Evolutionary conservation across 192 early-diverging fungal genomes (phyloP), one percentile per base, ranked within the genome.

Genomic region (Diversispora epigaea): DNA sequence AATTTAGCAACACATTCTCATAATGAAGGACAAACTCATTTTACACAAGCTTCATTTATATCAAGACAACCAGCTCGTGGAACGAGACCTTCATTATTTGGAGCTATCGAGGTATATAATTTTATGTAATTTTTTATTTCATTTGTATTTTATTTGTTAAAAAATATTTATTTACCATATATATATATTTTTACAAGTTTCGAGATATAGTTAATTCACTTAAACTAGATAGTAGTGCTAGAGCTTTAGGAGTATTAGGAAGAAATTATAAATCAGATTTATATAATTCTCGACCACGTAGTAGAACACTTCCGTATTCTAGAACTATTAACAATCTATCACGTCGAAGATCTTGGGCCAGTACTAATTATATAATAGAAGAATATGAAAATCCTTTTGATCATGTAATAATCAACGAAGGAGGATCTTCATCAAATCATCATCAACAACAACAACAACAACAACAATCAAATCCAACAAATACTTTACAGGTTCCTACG

Each of bases 91-190:
- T 85, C 85, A 15, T 76, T 88, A 11, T 81, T 88, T 72, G 81
- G 84, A 41, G 87, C 87, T 3, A 75, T 88, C 7, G 87, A 88
- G 81, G 87, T 85, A 79, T n/a, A n/a, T n/a, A n/a, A n/a, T n/a
- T n/a, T 66, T 61, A 44, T 19, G 5, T 65, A 49, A 22, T 47
- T 58, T 44, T 6, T 21, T 25, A 44, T n/a, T 52, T 2, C 15
- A 3, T 39, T 17, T 50, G 15, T 22, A 19, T 32, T 63, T 40
- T 63, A 52, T 41, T 3, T n/a, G 40, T n/a, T n/a, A 32, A 9
- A 57, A 7, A 39, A 32, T 32, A 14, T 67, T 73, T 9, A 11
- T 55, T 47, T 52, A 44, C 22, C 6, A 47, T 71, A 50, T 40
- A 69, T 32, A 62, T 21, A 54, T 41, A 58, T 44, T 32, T 32